These are phyloP conservation scores for Psidium friedrichsthalianum DNA, from an alignment of 345 rosid species.

Conservation along the genomic window DNA sequence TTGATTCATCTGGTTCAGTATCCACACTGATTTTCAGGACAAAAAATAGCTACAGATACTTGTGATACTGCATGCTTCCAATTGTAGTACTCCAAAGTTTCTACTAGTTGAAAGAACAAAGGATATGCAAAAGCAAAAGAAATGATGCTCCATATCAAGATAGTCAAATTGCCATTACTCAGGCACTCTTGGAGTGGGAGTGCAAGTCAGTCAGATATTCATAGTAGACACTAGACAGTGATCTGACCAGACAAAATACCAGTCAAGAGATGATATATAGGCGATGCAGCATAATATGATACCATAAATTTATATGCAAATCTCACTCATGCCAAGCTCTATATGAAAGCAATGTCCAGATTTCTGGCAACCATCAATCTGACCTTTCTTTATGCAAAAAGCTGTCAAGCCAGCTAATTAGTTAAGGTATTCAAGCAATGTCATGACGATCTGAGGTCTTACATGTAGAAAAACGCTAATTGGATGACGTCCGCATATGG, in stretches of 20 bases:
- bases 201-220: background rate
- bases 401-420: background rate
- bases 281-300: background rate
- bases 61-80: background rate
- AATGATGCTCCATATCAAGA: background rate
- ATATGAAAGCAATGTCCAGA: background rate
- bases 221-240: background rate
- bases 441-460: conserved; percentile 12
- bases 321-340: background rate
- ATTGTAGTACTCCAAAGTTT: background rate
- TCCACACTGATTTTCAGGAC: background rate
- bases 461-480: conserved; percentile 90
- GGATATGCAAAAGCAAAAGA: background rate
- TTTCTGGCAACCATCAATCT: background rate
- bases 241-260: background rate
- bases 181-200: background rate
- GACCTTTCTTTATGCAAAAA: background rate
- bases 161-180: background rate
- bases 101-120: no score
- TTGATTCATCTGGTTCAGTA: background rate
- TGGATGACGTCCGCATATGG: conserved; percentile 95
- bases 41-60: background rate
- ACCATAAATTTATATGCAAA: background rate
- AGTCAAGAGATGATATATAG: background rate
- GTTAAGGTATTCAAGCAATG: background rate